Conservation (phyloP, 2,329 filamentous ascomycete genomes). For the Arachnopeziza araneosa region DNA sequence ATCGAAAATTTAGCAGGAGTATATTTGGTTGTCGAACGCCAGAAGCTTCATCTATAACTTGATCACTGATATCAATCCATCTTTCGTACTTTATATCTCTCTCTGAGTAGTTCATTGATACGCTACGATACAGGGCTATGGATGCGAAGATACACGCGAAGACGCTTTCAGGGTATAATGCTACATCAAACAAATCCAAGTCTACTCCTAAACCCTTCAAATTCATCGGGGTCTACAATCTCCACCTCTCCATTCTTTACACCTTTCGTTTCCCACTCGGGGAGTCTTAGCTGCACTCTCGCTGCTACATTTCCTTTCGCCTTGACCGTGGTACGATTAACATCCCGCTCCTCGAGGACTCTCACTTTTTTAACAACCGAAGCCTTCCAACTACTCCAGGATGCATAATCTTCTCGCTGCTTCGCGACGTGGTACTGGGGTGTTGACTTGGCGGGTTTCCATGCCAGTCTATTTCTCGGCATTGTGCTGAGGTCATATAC, state of each 20-base stretch:
- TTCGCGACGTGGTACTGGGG: constrained; percentile 61
- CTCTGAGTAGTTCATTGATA: background rate
- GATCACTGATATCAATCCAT: too few species aligned
- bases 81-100: too few species aligned
- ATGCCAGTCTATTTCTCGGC: constrained; percentile 56
- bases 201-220: constrained; percentile 26
- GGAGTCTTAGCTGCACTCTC: constrained; percentile 23
- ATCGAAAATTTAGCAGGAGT: too few species aligned
- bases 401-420: constrained; percentile 59
- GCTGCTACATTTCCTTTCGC: constrained; percentile 20
- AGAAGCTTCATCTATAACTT: too few species aligned
- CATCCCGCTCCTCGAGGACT: constrained; percentile 32
- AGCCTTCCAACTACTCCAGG: constrained; percentile 54
- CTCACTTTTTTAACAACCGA: constrained; percentile 49
- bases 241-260: constrained; percentile 22
- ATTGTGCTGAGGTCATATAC: constrained; percentile 55
- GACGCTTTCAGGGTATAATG: constrained; percentile 20
- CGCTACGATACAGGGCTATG: background rate
- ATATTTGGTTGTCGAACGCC: too few species aligned
- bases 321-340: constrained; percentile 17
- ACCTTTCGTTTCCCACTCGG: constrained; percentile 24
- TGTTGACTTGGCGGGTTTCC: constrained; percentile 59
- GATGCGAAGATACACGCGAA: background rate
- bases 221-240: constrained; percentile 28
- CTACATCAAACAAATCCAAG: constrained; percentile 29